Evolutionary conservation across 805 yeast species (phyloP), one percentile per base, ranked within the genome.

Genomic region (Wickerhamomyces subpelliculosus): DNA sequence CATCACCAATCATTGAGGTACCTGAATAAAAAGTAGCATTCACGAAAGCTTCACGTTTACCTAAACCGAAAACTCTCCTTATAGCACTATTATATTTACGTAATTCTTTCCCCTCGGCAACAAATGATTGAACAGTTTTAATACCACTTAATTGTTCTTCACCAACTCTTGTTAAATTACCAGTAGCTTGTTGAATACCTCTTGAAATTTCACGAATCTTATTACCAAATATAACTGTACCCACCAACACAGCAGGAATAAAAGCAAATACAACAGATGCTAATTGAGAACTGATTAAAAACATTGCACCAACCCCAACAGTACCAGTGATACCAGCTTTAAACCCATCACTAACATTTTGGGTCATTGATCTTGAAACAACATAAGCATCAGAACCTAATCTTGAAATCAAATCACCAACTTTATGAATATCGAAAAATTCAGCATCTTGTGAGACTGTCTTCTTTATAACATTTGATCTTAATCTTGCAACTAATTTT

Each of bases 331-430:
- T 79, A 0, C 79, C 58, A 1, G 96, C 80, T 45, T 96, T 72
- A 39, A 84, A 72, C 7, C 98, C 98, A 58, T 90, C 97, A 41
- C 94, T 83, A 22, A 90, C 72, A 56, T 90, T 90, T 49, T 86
- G 95, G 18, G 97, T 86, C 45, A 93, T 74, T 0, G 96, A 80
- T 47, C 87, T 75, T 9, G 96, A 77, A 16, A 90, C 95, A 22
- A 93, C 78, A 43, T 85, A 88, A 1, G 96, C 84, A 58, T 93
- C 98, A 30, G 85, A 82, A 13, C 95, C 84, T 36, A 90, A 65
- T 42, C 98, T 70, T 10, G 96, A 87, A 31, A 90, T 88, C 53
- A 90, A 69, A 56, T 90, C 98, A 28, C 98, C 98, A 9, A 88
- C 88, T 55, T 90, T 83, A 45, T 94, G 87, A n/a, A 80, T 76